Conservation (phyloP, 208 protist species). For the Porcisia hertigi region DNA sequence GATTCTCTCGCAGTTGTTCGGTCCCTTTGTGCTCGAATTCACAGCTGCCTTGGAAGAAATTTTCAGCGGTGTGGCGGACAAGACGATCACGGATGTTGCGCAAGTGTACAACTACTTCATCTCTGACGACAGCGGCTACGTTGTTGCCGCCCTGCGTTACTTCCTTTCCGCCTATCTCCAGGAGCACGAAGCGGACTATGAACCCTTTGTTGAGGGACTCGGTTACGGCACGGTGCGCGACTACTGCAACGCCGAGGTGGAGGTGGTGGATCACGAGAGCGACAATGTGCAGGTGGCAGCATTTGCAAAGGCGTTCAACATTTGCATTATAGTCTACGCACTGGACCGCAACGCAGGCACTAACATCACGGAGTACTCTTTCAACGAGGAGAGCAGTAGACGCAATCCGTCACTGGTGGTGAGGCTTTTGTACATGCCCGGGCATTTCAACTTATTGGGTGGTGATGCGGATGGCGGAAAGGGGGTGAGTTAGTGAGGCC, state of each 20-base stretch:
- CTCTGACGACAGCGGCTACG: constrained; percentile 46
- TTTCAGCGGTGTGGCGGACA: constrained; percentile 29
- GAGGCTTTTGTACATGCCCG: constrained; percentile 73
- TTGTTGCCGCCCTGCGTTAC: constrained; percentile 76
- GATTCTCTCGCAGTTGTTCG: constrained; percentile 47
- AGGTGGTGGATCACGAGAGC: constrained; percentile 76
- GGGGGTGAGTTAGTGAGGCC: not conserved
- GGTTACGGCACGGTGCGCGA: constrained; percentile 56
- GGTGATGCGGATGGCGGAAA: not conserved
- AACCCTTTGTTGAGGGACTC: constrained; percentile 74
- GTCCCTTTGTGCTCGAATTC: constrained; percentile 79
- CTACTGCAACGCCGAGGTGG: constrained; percentile 78
- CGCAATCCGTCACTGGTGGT: constrained; percentile 17
- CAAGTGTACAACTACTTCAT: constrained; percentile 32
- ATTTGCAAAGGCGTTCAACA: constrained; percentile 63
- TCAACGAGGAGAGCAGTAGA: constrained; percentile 19
- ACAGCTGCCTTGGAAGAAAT: constrained; percentile 50
- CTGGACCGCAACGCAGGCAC: constrained; percentile 51
- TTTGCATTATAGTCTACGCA: constrained; percentile 54
- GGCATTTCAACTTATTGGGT: constrained; percentile 81
- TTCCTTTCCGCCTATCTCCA: constrained; percentile 75
- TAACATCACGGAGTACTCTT: constrained; percentile 33
- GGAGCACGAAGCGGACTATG: constrained; percentile 53
- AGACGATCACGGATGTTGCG: constrained; percentile 23
- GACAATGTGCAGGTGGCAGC: constrained; percentile 83